phyloP scores from a whole-genome alignment of 306 rosid genomes.

The Vicia faba region DNA sequence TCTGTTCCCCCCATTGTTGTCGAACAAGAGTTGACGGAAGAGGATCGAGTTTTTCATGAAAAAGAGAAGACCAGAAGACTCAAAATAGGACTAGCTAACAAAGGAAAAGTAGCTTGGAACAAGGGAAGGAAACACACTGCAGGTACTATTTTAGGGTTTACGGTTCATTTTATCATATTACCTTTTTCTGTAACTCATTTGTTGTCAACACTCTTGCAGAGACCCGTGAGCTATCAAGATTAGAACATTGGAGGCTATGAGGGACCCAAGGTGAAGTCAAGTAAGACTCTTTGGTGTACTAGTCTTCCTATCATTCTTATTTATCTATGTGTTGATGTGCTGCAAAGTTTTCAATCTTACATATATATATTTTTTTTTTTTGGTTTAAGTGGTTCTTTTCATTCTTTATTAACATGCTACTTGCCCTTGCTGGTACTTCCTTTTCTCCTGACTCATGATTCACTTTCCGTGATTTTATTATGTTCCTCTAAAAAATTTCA shows the following conservation, averaged over 20 bases:
- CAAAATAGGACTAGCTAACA: slow-evolving; percentile 84
- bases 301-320: slow-evolving; percentile 23
- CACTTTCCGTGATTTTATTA: slow-evolving; percentile 6
- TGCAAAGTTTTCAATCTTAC: too few species aligned
- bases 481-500: slow-evolving; percentile 45
- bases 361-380: too few species aligned
- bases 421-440: too few species aligned
- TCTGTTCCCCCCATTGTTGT: slow-evolving; percentile 29
- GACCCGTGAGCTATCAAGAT: slow-evolving; percentile 71
- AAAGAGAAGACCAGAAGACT: slow-evolving; percentile 71
- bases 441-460: not conserved
- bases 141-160: slow-evolving; percentile 45
- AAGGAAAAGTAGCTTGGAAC: slow-evolving; percentile 93
- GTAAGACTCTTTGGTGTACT: slow-evolving; percentile 50
- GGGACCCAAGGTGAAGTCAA: slow-evolving; percentile 90
- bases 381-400: too few species aligned
- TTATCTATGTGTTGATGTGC: too few species aligned
- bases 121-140: slow-evolving; percentile 80
- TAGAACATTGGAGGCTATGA: slow-evolving; percentile 79
- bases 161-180: slow-evolving; percentile 14
- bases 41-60: slow-evolving; percentile 31
- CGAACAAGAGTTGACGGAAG: slow-evolving; percentile 23
- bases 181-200: slow-evolving; percentile 1
- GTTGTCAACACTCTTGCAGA: slow-evolving; percentile 48
- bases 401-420: too few species aligned